Base-by-base conservation (phyloP, 805 yeast genomes). In the Schwanniomyces pseudopolymorphus region DNA sequence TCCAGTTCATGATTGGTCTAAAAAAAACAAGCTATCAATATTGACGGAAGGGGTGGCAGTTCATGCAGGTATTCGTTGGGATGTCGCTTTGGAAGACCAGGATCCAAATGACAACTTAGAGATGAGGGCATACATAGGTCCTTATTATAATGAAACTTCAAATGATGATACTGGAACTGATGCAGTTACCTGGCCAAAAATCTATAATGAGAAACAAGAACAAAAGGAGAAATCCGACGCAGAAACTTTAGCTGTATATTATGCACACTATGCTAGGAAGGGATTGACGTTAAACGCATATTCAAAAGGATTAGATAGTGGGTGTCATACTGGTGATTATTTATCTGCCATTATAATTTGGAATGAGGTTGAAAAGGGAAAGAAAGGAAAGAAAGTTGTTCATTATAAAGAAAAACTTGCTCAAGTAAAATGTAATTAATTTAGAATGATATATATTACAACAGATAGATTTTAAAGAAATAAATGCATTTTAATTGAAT, bases 231-330 rank as follows among this genome's bases (percentile, higher is more conserved):
- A 64, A 58, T 45, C 53, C 47, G 36, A 65, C 61, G 50, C 68
- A 54, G 60, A 64, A 55, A 40, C 70, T 43, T 36, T 43, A 14
- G 69, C 76, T 19, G 89, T 88, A 3, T 81, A 80, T 56, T 91
- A 91, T 60, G 98, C 97, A 1, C 98, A 91, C 60, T 95, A 89
- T 60, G 95, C 97, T 3, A 73, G 81, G 45, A 70, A 84, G 45
- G 96, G 97, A 1, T 75, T 90, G 42, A 81, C 78, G 45, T 52
- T 84, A 42, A 77, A 78, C 52, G 77, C 78, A 50, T 89, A 74
- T 63, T 74, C 96, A 3, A 81, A 79, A 56, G 98, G 97, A 0
- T 67, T 91, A 33, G 98, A 92, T 59, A 71, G 87, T 9, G 88
- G 87, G 1, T 91, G 97, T 71, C 87, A 83, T 47, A 78, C 79